Percentiles rank a stretch among this genome's conserved stretches.
Evolutionary conservation across 768 basidiomycete genomes (phyloP).

Genomic region (Lactarius pseudohatsudake): DNA sequence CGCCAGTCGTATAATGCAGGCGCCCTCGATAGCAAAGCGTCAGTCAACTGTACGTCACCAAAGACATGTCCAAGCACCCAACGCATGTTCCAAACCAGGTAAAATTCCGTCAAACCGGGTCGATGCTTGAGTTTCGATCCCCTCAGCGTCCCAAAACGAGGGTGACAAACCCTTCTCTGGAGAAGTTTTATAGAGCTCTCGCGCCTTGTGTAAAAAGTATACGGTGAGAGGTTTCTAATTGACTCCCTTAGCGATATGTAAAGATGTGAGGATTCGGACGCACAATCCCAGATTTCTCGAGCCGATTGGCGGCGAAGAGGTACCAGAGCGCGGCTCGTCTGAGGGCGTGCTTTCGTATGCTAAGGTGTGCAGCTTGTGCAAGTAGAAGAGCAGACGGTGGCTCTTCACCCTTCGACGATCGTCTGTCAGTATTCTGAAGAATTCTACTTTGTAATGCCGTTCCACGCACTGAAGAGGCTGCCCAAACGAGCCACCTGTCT

Average conservation of each 20-base stretch:
- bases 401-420: conserved; percentile 68
- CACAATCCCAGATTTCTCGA: conserved; percentile 86
- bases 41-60: not conserved
- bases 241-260: conserved; percentile 2
- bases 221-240: conserved; percentile 80
- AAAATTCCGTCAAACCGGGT: conserved; percentile 61
- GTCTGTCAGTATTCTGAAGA: conserved; percentile 20
- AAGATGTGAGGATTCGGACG: conserved; percentile 35
- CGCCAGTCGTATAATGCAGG: conserved; percentile 87
- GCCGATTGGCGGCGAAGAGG: conserved; percentile 65
- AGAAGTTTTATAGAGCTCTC: conserved; percentile 54
- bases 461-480: conserved; percentile 70
- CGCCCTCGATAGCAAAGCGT: conserved; percentile 53
- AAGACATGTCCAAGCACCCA: conserved; percentile 48
- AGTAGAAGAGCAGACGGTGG: conserved; percentile 74
- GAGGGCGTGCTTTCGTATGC: conserved; percentile 52
- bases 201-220: conserved; percentile 74
- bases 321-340: conserved; percentile 81
- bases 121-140: conserved; percentile 39
- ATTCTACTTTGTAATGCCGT: conserved; percentile 5
- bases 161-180: conserved; percentile 66
- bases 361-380: conserved; percentile 76
- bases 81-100: conserved; percentile 74
- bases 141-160: conserved; percentile 79
- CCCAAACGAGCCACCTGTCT: conserved; percentile 85